phyloP scores from a whole-genome alignment of 257 asterid genomes.

The Prunella vulgaris region DNA sequence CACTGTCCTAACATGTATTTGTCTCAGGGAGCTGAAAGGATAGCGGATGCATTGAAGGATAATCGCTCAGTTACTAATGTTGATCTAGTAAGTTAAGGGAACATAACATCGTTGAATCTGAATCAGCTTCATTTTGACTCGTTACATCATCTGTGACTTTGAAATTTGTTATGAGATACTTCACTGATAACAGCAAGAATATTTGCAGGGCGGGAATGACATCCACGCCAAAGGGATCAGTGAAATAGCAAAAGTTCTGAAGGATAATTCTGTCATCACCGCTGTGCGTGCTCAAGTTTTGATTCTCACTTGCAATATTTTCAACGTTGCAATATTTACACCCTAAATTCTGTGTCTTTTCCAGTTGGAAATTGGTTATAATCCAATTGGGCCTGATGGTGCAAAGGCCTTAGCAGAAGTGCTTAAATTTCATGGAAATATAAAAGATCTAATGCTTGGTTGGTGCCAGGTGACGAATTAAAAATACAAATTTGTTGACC shows the following conservation, averaged over 20 bases:
- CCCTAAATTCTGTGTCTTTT: constrained; percentile 2
- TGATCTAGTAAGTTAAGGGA: constrained; percentile 60
- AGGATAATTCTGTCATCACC: constrained; percentile 74
- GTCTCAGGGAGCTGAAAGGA: constrained; percentile 77
- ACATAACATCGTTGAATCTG: constrained; percentile 13
- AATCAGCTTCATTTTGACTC: neutral
- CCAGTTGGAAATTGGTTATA: constrained; percentile 93
- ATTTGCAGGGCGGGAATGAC: constrained; percentile 89
- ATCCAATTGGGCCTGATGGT: constrained; percentile 95
- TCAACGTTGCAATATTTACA: neutral
- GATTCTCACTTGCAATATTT: constrained; percentile 1
- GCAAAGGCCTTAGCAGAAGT: constrained; percentile 86
- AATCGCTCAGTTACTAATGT: constrained; percentile 74
- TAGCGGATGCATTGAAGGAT: constrained; percentile 86
- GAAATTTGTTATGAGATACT: neutral
- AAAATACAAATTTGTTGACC: neutral
- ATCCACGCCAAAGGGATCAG: constrained; percentile 78
- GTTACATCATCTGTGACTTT: neutral
- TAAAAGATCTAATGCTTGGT: constrained; percentile 82
- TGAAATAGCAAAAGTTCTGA: constrained; percentile 64
- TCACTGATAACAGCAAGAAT: constrained; percentile 1
- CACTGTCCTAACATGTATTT: constrained; percentile 9
- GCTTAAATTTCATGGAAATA: constrained; percentile 82
- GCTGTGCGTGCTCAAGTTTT: constrained; percentile 48
- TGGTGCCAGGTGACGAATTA: constrained; percentile 85